Percentiles rank a stretch among this genome's conserved stretches.
Evolutionary conservation across 306 rosid species (phyloP).

Genomic region (Quercus berberidifolia): DNA sequence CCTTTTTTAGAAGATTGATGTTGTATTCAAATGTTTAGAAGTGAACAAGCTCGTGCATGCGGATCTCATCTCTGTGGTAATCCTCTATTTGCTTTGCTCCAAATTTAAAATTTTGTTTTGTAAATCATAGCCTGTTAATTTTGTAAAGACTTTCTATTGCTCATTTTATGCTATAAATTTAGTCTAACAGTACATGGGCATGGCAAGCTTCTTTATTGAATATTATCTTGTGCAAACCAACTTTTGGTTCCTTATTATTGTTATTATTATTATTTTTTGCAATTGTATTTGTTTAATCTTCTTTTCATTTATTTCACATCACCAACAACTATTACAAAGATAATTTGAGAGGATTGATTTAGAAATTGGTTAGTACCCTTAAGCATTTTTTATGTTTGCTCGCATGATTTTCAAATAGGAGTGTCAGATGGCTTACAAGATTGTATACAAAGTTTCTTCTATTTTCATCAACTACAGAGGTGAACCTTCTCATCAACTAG

Average conservation of each 20-base stretch:
- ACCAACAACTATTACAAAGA: background rate
- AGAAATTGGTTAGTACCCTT: background rate
- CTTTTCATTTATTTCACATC: background rate
- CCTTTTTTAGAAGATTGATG: constrained; percentile 27
- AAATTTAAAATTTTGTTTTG: background rate
- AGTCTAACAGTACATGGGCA: background rate
- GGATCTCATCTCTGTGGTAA: constrained; percentile 2
- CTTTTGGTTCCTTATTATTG: background rate
- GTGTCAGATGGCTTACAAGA: background rate
- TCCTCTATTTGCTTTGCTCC: background rate
- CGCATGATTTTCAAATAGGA: background rate
- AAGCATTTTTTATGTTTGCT: background rate
- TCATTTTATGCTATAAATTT: background rate
- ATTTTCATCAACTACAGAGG: background rate
- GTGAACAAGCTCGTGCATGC: constrained; percentile 4
- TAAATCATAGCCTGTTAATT: background rate
- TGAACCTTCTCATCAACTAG: background rate
- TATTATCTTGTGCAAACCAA: background rate
- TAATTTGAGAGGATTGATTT: background rate
- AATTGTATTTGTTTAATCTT: background rate
- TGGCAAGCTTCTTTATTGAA: background rate
- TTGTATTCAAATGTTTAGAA: background rate
- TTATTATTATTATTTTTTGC: background rate
- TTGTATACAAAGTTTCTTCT: background rate
- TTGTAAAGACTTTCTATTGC: background rate